Conservation (phyloP, 805 yeast genomes). For the Hermanozyma aechmeae region DNA sequence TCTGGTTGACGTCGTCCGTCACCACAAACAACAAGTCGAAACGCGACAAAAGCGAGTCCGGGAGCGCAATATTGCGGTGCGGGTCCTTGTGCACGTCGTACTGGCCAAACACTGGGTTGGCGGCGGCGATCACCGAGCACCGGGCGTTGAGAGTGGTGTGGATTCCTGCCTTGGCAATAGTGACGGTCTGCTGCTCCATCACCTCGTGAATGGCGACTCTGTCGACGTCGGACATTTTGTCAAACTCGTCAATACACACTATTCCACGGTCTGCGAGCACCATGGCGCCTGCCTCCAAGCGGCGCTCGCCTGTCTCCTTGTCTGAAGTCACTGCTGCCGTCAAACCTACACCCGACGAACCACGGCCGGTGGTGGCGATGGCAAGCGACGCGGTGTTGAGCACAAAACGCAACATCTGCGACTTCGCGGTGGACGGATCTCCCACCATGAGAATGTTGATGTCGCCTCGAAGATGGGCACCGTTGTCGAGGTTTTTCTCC, state of each 20-base stretch:
- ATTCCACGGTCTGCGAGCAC: conserved; percentile 95
- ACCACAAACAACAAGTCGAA: conserved; percentile 92
- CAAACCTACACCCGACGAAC: conserved; percentile 99
- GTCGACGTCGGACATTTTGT: conserved; percentile 94
- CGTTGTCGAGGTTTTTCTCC: conserved; percentile 88
- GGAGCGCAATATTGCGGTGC: conserved; percentile 91
- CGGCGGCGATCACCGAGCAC: conserved; percentile 95
- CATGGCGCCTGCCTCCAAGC: conserved; percentile 99
- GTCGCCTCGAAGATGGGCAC: conserved; percentile 97
- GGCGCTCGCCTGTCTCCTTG: conserved; percentile 92
- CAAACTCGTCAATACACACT: conserved; percentile 98
- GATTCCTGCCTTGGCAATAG: conserved; percentile 96
- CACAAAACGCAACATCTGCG: conserved; percentile 90
- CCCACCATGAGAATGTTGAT: conserved; percentile 95
- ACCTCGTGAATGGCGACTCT: conserved; percentile 98
- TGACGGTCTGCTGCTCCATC: conserved; percentile 98
- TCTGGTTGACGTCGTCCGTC: conserved; percentile 86
- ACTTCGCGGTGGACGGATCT: conserved; percentile 97
- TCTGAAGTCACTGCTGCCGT: conserved; percentile 98
- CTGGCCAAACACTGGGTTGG: conserved; percentile 95
- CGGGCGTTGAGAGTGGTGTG: conserved; percentile 95
- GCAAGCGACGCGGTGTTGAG: conserved; percentile 92
- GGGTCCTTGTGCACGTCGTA: conserved; percentile 95
- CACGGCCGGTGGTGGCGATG: conserved; percentile 97
- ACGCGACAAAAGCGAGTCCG: conserved; percentile 93